A percentile compares a stretch with the other conserved stretches of the same genome.
These are phyloP conservation scores for Botrytis medusae DNA, from an alignment of 2,329 filamentous ascomycete species.

Conservation along the genomic window DNA sequence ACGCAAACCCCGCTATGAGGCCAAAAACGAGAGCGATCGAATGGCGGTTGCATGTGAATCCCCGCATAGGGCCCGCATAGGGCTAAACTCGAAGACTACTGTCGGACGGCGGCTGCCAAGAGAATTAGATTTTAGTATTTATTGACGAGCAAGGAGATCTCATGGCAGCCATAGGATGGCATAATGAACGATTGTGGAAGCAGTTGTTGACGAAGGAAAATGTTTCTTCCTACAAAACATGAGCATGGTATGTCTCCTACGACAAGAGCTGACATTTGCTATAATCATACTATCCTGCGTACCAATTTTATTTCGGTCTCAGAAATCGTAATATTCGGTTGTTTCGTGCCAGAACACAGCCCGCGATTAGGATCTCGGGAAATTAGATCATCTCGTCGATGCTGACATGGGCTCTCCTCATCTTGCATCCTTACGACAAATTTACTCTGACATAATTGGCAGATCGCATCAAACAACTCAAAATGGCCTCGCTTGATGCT, in stretches of 20 bases:
- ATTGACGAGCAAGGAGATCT: too few relatives aligned
- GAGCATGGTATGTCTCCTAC: neutral
- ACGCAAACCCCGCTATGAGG: neutral
- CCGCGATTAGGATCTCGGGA: slow-evolving; percentile 13
- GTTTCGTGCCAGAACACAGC: slow-evolving; percentile 12
- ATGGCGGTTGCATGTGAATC: neutral
- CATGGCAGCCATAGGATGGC: neutral
- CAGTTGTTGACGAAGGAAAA: neutral
- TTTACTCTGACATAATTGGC: neutral
- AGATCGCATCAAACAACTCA: neutral
- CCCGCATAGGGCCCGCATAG: neutral
- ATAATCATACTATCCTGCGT: neutral
- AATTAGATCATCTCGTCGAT: slow-evolving; percentile 3
- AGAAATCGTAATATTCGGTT: neutral
- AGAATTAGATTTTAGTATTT: neutral
- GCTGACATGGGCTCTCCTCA: slow-evolving; percentile 15
- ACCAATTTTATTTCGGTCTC: neutral
- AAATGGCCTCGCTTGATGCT: slow-evolving; percentile 1
- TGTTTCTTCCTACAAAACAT: neutral
- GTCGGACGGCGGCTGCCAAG: neutral
- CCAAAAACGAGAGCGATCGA: neutral
- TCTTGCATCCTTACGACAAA: slow-evolving; percentile 6
- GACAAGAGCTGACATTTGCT: neutral
- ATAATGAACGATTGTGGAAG: neutral
- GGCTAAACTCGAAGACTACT: neutral